A percentile compares a stretch with the other conserved stretches of the same genome.
Evolutionary conservation across 345 rosid species (phyloP).

Genomic region (Firmiana major): DNA sequence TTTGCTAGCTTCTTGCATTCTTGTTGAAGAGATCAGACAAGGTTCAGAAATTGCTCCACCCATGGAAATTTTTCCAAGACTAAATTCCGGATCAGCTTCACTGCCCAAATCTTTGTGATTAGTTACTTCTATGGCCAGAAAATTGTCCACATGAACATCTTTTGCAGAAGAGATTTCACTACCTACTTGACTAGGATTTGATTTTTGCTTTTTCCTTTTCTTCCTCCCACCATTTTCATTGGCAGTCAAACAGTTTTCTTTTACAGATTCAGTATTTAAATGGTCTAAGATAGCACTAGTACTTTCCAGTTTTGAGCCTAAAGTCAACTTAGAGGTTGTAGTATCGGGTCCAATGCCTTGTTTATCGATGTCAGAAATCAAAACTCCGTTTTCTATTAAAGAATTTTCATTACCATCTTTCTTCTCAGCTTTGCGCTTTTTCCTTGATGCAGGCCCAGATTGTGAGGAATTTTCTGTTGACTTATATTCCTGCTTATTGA

Average conservation of each 20-base stretch:
- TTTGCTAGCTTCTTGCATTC: constrained; percentile 24
- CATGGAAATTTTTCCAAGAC: background rate
- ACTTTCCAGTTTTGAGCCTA: constrained; percentile 13
- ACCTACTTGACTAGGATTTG: constrained; percentile 20
- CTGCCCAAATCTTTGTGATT: constrained; percentile 10
- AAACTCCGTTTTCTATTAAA: background rate
- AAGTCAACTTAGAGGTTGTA: constrained; percentile 11
- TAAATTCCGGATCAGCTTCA: constrained; percentile 18
- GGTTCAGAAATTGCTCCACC: constrained; percentile 22
- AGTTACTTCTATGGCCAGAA: constrained; percentile 8
- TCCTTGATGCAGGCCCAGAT: constrained; percentile 20
- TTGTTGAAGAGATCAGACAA: constrained; percentile 16
- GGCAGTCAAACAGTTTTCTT: background rate
- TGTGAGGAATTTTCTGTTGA: constrained; percentile 16
- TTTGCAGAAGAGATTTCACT: constrained; percentile 11
- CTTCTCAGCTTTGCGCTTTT: constrained; percentile 18
- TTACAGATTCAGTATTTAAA: background rate
- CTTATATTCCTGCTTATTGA: background rate
- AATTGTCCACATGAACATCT: constrained; percentile 14
- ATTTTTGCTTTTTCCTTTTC: constrained; percentile 31
- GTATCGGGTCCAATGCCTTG: constrained; percentile 7
- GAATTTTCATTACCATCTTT: constrained; percentile 13
- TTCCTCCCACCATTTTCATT: constrained; percentile 13
- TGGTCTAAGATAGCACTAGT: constrained; percentile 12
- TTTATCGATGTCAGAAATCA: constrained; percentile 11